Evolutionary conservation across 164 flowering plant species (phyloP).

Genomic region (Vitis cinerea): DNA sequence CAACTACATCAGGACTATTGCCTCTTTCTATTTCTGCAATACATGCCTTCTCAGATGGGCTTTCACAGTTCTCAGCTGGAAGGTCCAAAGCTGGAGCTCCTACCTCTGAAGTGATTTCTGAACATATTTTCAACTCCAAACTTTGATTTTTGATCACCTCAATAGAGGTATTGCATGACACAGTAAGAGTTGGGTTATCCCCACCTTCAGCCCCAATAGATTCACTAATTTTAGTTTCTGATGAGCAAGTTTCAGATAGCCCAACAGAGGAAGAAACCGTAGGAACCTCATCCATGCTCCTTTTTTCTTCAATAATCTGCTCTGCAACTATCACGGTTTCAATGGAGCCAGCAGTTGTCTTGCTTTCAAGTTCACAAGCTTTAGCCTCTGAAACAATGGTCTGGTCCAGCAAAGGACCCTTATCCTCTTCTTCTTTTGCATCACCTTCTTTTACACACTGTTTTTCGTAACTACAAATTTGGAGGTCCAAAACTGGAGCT

Average conservation of each 20-base stretch:
- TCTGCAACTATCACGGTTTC: conserved; percentile 1
- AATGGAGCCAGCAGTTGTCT: neutral
- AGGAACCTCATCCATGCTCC: neutral
- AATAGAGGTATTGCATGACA: neutral
- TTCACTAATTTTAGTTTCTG: conserved; percentile 9
- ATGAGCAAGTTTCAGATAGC: conserved; percentile 5
- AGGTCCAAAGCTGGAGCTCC: conserved; percentile 9
- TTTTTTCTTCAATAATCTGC: neutral
- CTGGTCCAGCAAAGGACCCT: neutral
- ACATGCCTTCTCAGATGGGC: neutral
- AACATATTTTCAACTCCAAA: neutral
- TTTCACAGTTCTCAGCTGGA: neutral
- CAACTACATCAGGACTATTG: neutral
- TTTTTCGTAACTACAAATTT: neutral
- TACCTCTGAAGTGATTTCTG: neutral
- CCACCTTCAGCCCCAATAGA: neutral
- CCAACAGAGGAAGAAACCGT: too few species aligned
- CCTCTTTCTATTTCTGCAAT: neutral
- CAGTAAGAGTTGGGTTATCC: too few species aligned
- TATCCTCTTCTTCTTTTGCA: neutral
- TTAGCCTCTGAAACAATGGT: conserved; percentile 1
- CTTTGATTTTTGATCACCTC: conserved; percentile 1
- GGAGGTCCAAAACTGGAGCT: conserved; percentile 10
- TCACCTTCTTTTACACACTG: conserved; percentile 3
- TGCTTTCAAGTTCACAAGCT: neutral